Evolutionary conservation across 768 basidiomycete genomes (phyloP), one percentile per base, ranked within the genome.

Genomic region (Butyriboletus loyo): DNA sequence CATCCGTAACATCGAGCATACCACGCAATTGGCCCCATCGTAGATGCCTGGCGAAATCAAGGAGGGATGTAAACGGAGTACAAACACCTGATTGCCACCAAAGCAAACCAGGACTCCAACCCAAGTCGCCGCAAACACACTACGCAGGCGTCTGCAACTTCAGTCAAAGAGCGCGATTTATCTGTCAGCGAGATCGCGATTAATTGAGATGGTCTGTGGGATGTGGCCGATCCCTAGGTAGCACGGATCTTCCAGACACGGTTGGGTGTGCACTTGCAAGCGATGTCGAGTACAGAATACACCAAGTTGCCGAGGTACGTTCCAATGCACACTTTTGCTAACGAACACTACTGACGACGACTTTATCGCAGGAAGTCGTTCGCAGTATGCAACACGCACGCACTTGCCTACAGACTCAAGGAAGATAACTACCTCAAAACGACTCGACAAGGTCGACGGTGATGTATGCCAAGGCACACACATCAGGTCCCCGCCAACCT

Each of bases 361-460:
- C 30, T 22, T 32, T 15, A n/a, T 36, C 37, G 1, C 32, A 69
- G 88, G 96, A 98, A 80, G 93, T 96, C 9, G 86, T 92, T 24
- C 88, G 95, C 46, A 98, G 96, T 72, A 97, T 96, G 91, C 83
- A 92, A 22, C 94, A 98, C 69, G 89, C 89, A 7, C 84, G 90
- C 52, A 79, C n/a, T n/a, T n/a, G n/a, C n/a, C n/a, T n/a, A n/a
- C n/a, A n/a, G n/a, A n/a, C n/a, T n/a, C n/a, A n/a, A n/a, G n/a
- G n/a, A n/a, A n/a, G n/a, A n/a, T n/a, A n/a, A n/a, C n/a, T n/a
- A n/a, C n/a, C n/a, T n/a, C n/a, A n/a, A n/a, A n/a, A n/a, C n/a
- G n/a, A n/a, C n/a, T n/a, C n/a, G n/a, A n/a, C n/a, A n/a, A n/a
- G n/a, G n/a, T n/a, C n/a, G n/a, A n/a, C n/a, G n/a, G n/a, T n/a